phyloP scores from a whole-genome alignment of 2,329 filamentous ascomycete genomes.

The Gliomastix tumulicola region DNA sequence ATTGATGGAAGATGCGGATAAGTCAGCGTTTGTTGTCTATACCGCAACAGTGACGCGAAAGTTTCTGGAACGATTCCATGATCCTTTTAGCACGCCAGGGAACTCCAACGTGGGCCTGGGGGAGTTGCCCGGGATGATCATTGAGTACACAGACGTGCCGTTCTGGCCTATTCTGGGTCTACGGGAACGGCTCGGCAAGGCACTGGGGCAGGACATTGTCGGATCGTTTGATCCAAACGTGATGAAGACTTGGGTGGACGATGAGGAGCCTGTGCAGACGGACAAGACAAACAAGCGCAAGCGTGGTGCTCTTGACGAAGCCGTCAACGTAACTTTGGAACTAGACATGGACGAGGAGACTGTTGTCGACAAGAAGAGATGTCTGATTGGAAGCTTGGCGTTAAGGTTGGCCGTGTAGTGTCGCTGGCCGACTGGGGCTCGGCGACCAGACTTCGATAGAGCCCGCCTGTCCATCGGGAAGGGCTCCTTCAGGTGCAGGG shows the following conservation, averaged over 20 bases:
- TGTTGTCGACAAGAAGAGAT: slow-evolving; percentile 22
- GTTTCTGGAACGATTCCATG: slow-evolving; percentile 43
- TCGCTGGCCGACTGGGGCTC: too few relatives aligned
- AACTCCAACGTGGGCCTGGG: slow-evolving; percentile 8
- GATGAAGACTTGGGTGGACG: slow-evolving; percentile 39
- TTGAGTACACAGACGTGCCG: slow-evolving; percentile 40
- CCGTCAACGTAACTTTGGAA: slow-evolving; percentile 33
- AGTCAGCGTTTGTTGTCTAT: slow-evolving; percentile 46
- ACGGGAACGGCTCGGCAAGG: slow-evolving; percentile 46
- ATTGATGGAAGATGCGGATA: slow-evolving; percentile 40
- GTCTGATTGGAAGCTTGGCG: too few relatives aligned
- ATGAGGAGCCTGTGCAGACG: slow-evolving; percentile 14
- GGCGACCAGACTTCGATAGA: too few relatives aligned
- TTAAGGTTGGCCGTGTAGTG: too few relatives aligned
- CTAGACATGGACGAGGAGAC: slow-evolving; percentile 15
- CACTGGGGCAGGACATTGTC: slow-evolving; percentile 42
- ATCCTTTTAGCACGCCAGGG: slow-evolving; percentile 31
- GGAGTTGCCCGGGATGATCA: slow-evolving; percentile 25
- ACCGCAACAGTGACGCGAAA: slow-evolving; percentile 37
- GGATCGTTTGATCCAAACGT: slow-evolving; percentile 28
- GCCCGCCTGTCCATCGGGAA: too few relatives aligned
- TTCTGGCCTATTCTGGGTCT: slow-evolving; percentile 49
- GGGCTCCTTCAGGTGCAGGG: too few relatives aligned
- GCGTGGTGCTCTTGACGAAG: slow-evolving; percentile 25
- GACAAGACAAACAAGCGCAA: slow-evolving; percentile 28